These are phyloP conservation scores for Barbarea vulgaris DNA, from an alignment of 345 rosid species.

Conservation along the genomic window DNA sequence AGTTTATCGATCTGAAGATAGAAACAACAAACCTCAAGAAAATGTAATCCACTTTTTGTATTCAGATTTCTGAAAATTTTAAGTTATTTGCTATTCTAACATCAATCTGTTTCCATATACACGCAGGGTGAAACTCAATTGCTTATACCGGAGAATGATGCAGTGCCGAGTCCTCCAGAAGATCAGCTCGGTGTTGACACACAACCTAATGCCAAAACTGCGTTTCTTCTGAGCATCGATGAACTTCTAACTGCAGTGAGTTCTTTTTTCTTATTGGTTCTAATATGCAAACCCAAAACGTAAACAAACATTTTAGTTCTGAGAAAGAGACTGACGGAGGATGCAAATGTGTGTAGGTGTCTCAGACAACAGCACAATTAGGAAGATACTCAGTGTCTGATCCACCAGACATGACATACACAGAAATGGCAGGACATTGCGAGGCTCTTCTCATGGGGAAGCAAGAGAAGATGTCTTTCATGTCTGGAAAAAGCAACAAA, in stretches of 20 bases:
- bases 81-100: conserved; percentile 26
- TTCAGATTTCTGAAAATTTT: not conserved
- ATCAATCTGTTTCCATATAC: not conserved
- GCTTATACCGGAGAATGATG: conserved; percentile 45
- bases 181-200: conserved; percentile 44
- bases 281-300: not conserved
- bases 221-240: conserved; percentile 56
- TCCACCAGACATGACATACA: conserved; percentile 60
- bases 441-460: conserved; percentile 70
- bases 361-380: conserved; percentile 58
- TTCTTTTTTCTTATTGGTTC: not conserved
- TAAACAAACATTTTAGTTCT: not conserved
- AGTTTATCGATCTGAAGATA: conserved; percentile 37
- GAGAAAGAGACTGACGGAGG: not conserved
- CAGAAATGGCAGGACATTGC: conserved; percentile 73
- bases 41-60: not conserved
- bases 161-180: conserved; percentile 40
- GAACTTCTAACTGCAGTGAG: conserved; percentile 67
- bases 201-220: conserved; percentile 38
- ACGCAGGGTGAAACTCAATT: conserved; percentile 49
- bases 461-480: conserved; percentile 66
- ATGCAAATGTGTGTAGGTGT: conserved; percentile 42
- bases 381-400: conserved; percentile 60
- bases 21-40: conserved; percentile 40
- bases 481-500: conserved; percentile 48